Evolutionary conservation across 192 early-diverging fungal species (phyloP).

Genomic region (Entomortierella beljakovae): DNA sequence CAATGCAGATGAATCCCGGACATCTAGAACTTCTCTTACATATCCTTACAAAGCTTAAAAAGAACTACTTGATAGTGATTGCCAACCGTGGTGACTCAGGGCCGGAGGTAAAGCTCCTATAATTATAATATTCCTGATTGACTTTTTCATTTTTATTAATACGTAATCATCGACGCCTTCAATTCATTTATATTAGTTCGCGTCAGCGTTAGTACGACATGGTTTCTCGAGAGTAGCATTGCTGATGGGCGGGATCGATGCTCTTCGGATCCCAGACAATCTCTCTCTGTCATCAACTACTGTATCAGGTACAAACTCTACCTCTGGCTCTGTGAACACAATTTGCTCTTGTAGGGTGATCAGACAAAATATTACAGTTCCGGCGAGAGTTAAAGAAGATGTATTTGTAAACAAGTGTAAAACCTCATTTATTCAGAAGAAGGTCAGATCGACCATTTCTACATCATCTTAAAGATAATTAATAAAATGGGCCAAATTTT

Average conservation of each 20-base stretch:
- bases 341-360: slow-evolving; percentile 41
- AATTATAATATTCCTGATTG: background rate
- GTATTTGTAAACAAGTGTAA: slow-evolving; percentile 47
- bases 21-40: slow-evolving; percentile 57
- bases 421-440: slow-evolving; percentile 38
- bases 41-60: slow-evolving; percentile 60
- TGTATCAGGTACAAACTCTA: background rate
- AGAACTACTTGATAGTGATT: slow-evolving; percentile 66
- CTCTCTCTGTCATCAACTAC: background rate
- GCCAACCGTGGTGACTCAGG: slow-evolving; percentile 57
- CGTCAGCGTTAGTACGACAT: slow-evolving; percentile 56
- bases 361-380: slow-evolving; percentile 38
- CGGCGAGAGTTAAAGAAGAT: slow-evolving; percentile 33
- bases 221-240: slow-evolving; percentile 59
- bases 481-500: no score
- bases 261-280: slow-evolving; percentile 41
- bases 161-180: background rate
- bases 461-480: background rate
- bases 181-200: slow-evolving; percentile 47
- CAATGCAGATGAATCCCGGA: slow-evolving; percentile 59
- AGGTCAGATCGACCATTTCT: slow-evolving; percentile 12
- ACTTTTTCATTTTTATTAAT: background rate
- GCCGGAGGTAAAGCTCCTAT: slow-evolving; percentile 68
- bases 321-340: background rate
- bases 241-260: slow-evolving; percentile 65